A percentile compares a stretch with the other conserved stretches of the same genome.
These are phyloP conservation scores for Acarospora socialis DNA, from an alignment of 2,329 filamentous ascomycete species.

Conservation along the genomic window DNA sequence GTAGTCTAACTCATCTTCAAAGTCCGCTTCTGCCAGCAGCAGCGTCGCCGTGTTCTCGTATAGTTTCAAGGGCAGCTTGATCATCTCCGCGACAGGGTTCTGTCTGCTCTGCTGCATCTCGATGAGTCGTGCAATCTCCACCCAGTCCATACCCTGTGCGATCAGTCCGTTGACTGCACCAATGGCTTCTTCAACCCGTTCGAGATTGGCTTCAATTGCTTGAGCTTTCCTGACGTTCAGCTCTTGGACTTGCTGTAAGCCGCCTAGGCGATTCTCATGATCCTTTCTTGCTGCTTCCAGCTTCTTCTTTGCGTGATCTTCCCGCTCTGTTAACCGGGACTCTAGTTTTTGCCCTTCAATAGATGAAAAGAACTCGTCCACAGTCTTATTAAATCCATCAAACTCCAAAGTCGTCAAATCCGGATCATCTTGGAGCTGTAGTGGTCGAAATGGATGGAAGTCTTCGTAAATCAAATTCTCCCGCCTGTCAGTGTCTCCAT, in stretches of 20 bases:
- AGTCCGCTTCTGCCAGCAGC: slow-evolving; percentile 55
- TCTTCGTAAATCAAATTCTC: slow-evolving; percentile 64
- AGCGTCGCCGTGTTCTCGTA: slow-evolving; percentile 82
- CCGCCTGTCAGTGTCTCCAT: slow-evolving; percentile 23
- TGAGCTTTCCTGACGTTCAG: slow-evolving; percentile 77
- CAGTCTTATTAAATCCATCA: slow-evolving; percentile 77
- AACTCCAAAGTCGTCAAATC: slow-evolving; percentile 58
- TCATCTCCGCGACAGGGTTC: slow-evolving; percentile 76
- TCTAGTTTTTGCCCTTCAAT: slow-evolving; percentile 87
- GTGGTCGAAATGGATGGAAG: slow-evolving; percentile 82
- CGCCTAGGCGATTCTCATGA: slow-evolving; percentile 72
- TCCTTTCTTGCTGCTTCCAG: slow-evolving; percentile 72
- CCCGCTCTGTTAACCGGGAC: slow-evolving; percentile 65
- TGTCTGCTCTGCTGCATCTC: slow-evolving; percentile 68
- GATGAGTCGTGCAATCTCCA: slow-evolving; percentile 74
- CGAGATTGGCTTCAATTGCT: slow-evolving; percentile 79
- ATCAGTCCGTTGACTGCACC: slow-evolving; percentile 88
- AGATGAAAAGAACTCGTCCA: slow-evolving; percentile 95
- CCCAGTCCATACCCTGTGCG: slow-evolving; percentile 93
- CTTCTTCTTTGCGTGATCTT: slow-evolving; percentile 68
- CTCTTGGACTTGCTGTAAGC: slow-evolving; percentile 65
- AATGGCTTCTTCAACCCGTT: slow-evolving; percentile 83
- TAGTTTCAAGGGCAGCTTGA: slow-evolving; percentile 75
- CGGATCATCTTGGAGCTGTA: slow-evolving; percentile 58
- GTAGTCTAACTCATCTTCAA: slow-evolving; percentile 46